Conservation (phyloP, 306 rosid genomes). For the Lotus japonicus region DNA sequence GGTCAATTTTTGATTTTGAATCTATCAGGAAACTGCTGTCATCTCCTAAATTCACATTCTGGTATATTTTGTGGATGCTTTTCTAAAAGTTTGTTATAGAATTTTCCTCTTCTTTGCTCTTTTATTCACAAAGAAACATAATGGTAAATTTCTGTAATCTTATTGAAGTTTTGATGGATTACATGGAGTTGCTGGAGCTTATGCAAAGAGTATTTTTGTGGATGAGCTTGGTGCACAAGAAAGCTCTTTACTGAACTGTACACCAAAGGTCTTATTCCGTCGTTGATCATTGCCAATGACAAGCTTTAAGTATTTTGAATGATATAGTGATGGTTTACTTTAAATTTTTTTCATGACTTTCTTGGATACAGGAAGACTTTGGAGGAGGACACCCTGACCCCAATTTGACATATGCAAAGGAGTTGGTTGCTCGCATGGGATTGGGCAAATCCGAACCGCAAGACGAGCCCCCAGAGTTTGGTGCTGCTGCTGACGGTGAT, state of each 20-base stretch:
- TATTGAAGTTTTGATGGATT: conserved; percentile 70
- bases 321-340: neutral
- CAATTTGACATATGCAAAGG: conserved; percentile 96
- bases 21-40: conserved; percentile 62
- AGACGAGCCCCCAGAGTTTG: conserved; percentile 90
- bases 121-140: neutral
- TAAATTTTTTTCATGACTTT: conserved; percentile 23
- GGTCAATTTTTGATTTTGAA: conserved; percentile 92
- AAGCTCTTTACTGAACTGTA: conserved; percentile 81
- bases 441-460: conserved; percentile 68
- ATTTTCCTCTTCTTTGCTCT: neutral
- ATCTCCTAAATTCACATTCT: conserved; percentile 88
- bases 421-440: conserved; percentile 91
- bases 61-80: conserved; percentile 42
- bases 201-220: conserved; percentile 88
- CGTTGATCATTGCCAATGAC: neutral
- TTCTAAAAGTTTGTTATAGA: conserved; percentile 13
- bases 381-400: conserved; percentile 99
- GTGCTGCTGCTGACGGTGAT: conserved; percentile 99
- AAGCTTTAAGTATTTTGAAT: conserved; percentile 10
- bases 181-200: conserved; percentile 97
- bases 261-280: conserved; percentile 69
- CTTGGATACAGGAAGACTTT: conserved; percentile 79
- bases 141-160: conserved; percentile 1
- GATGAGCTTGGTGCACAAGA: conserved; percentile 98